These are phyloP conservation scores for Ophioceras dolichostomum DNA, from an alignment of 2,329 filamentous ascomycete species.

Conservation along the genomic window DNA sequence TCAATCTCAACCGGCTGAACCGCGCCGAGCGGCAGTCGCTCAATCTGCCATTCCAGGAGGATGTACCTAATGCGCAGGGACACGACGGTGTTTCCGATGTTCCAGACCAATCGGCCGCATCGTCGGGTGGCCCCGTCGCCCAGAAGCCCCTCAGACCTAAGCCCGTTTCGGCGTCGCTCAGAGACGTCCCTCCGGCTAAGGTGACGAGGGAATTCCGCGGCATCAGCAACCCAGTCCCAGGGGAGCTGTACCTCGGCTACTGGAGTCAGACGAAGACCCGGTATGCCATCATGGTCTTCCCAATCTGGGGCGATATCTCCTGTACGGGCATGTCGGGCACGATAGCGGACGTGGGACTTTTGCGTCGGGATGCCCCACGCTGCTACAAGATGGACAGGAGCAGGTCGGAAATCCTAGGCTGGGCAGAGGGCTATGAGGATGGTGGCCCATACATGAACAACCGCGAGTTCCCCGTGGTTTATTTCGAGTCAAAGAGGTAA, in stretches of 20 bases:
- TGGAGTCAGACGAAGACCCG: constrained; percentile 14
- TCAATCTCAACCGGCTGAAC: constrained; percentile 11
- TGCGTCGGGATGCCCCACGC: constrained; percentile 17
- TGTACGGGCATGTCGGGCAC: too few relatives aligned
- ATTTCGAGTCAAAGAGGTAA: neutral
- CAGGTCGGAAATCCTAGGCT: constrained; percentile 18
- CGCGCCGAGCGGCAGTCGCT: neutral
- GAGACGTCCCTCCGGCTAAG: too few relatives aligned
- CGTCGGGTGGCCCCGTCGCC: too few relatives aligned
- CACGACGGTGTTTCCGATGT: too few relatives aligned
- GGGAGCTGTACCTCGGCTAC: constrained; percentile 20
- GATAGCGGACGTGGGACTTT: too few relatives aligned
- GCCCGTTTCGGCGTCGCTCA: too few relatives aligned
- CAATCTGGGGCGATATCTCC: too few relatives aligned
- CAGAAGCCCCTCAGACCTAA: neutral
- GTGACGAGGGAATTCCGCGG: too few relatives aligned
- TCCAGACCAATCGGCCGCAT: too few relatives aligned
- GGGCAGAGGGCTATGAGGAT: constrained; percentile 23
- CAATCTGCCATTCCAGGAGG: constrained; percentile 7
- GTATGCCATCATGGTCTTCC: constrained; percentile 24
- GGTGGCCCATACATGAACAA: too few relatives aligned
- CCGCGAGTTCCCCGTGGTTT: neutral
- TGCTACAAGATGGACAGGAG: constrained; percentile 20
- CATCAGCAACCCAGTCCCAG: too few relatives aligned
- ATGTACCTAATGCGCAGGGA: constrained; percentile 8